These are phyloP conservation scores for Ceratocystis colombiana DNA, from an alignment of 2,329 filamentous ascomycete genomes.

Conservation along the genomic window DNA sequence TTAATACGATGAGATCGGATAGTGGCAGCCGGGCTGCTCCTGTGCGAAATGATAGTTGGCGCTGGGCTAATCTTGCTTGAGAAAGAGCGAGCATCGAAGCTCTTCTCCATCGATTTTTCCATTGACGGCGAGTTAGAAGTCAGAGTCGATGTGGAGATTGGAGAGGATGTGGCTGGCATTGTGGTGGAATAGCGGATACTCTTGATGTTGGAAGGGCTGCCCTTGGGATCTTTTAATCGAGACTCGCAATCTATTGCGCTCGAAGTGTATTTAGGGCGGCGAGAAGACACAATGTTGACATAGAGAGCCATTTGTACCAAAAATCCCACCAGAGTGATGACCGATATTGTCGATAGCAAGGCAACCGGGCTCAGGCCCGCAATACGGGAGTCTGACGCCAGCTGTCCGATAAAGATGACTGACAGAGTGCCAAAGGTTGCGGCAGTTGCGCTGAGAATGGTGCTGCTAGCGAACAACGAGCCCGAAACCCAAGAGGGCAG, in stretches of 20 bases:
- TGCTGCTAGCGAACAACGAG: slow-evolving; percentile 21
- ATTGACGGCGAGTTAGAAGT: slow-evolving; percentile 17
- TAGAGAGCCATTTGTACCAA: slow-evolving; percentile 21
- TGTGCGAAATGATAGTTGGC: slow-evolving; percentile 1
- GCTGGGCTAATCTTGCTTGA: slow-evolving; percentile 17
- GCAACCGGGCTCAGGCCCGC: slow-evolving; percentile 16
- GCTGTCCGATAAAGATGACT: slow-evolving; percentile 23
- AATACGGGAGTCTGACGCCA: slow-evolving; percentile 8
- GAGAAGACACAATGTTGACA: slow-evolving; percentile 17
- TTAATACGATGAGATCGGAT: slow-evolving; percentile 15
- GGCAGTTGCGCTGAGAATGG: slow-evolving; percentile 14
- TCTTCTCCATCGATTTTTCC: slow-evolving; percentile 19
- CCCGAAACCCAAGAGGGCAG: slow-evolving; percentile 14
- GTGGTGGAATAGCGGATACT: slow-evolving; percentile 24
- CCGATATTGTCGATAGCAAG: slow-evolving; percentile 18
- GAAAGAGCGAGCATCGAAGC: slow-evolving; percentile 16
- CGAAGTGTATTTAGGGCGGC: slow-evolving; percentile 14
- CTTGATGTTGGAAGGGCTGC: slow-evolving; percentile 19
- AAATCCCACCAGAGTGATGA: slow-evolving; percentile 21
- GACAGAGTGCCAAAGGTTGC: slow-evolving; percentile 21
- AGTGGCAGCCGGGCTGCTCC: slow-evolving; percentile 21
- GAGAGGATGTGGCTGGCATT: slow-evolving; percentile 19
- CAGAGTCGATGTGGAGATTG: slow-evolving; percentile 14
- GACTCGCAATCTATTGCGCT: slow-evolving; percentile 17
- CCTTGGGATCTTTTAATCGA: slow-evolving; percentile 7